A percentile compares a stretch with the other conserved stretches of the same genome.
Evolutionary conservation across 2,329 filamentous ascomycete species (phyloP).

Genomic region (Sclerotinia borealis): DNA sequence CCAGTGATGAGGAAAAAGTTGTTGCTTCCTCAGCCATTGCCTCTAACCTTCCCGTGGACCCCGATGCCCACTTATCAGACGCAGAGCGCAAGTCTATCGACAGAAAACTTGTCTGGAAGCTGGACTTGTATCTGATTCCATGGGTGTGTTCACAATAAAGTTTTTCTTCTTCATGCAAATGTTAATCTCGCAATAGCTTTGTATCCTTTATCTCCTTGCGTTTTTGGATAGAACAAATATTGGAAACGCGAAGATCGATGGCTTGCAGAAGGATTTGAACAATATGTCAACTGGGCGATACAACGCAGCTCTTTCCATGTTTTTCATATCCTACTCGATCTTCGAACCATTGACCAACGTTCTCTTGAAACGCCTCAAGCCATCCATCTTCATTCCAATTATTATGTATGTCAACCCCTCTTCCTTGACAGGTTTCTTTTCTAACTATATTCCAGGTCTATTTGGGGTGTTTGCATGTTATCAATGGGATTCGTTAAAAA

Average conservation of each 20-base stretch:
- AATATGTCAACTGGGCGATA: constrained; percentile 59
- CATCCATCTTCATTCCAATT: constrained; percentile 71
- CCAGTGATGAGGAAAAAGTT: constrained; percentile 11
- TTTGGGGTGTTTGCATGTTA: constrained; percentile 64
- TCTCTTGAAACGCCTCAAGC: constrained; percentile 63
- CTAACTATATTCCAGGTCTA: constrained; percentile 37
- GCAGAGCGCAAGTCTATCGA: constrained; percentile 58
- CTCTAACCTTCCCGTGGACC: constrained; percentile 37
- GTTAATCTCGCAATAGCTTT: constrained; percentile 41
- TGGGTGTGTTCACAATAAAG: constrained; percentile 36
- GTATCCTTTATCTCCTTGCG: constrained; percentile 68
- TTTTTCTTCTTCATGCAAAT: background rate
- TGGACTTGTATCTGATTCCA: constrained; percentile 56
- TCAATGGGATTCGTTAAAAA: constrained; percentile 36
- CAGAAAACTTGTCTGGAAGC: constrained; percentile 53
- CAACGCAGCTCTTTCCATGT: constrained; percentile 71
- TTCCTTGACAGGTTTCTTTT: background rate
- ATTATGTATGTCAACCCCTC: constrained; percentile 59
- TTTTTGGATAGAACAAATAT: constrained; percentile 77
- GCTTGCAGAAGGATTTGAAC: constrained; percentile 52
- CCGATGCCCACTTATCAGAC: constrained; percentile 58
- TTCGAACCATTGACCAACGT: constrained; percentile 74
- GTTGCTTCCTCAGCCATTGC: background rate
- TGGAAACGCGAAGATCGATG: constrained; percentile 62
- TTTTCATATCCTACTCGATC: constrained; percentile 79